These are phyloP conservation scores for Fusarium oxysporum DNA, from an alignment of 2,329 filamentous ascomycete species.

Conservation along the genomic window DNA sequence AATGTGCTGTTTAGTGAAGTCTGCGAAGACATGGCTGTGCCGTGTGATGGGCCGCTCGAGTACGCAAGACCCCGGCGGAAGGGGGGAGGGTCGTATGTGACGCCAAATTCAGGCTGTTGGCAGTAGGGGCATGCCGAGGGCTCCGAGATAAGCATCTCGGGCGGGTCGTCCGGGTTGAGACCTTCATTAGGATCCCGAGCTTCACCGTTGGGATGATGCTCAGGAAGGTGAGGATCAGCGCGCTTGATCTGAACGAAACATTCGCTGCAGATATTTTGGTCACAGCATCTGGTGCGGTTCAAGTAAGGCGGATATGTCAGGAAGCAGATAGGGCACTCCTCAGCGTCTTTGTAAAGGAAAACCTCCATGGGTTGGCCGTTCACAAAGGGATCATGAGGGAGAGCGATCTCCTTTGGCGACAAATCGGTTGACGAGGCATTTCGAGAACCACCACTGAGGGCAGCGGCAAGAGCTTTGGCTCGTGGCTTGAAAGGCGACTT, in stretches of 20 bases:
- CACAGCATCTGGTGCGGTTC: constrained; percentile 94
- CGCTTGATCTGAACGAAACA: constrained; percentile 99
- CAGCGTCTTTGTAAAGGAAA: constrained; percentile 89
- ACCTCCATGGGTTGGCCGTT: constrained; percentile 96
- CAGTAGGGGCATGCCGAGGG: constrained; percentile 95
- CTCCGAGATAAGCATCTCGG: constrained; percentile 84
- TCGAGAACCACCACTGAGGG: constrained; percentile 78
- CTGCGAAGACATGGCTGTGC: constrained; percentile 86
- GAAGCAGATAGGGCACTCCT: constrained; percentile 96
- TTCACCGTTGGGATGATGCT: constrained; percentile 71
- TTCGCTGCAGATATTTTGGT: constrained; percentile 96
- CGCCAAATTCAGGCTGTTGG: constrained; percentile 92
- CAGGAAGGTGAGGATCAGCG: constrained; percentile 88
- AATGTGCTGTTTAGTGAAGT: constrained; percentile 77
- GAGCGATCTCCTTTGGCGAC: constrained; percentile 78
- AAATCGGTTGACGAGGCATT: constrained; percentile 79
- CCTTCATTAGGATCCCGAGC: constrained; percentile 52
- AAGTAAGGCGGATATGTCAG: constrained; percentile 94
- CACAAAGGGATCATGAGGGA: constrained; percentile 86
- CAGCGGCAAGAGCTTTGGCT: constrained; percentile 88
- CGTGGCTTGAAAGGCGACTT: constrained; percentile 77
- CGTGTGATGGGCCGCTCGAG: constrained; percentile 55
- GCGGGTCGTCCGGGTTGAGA: constrained; percentile 60
- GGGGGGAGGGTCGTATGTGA: constrained; percentile 91
- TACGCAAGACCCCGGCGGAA: constrained; percentile 88